Base-by-base conservation (phyloP, 345 rosid species). In the Gossypium sturtianum region DNA sequence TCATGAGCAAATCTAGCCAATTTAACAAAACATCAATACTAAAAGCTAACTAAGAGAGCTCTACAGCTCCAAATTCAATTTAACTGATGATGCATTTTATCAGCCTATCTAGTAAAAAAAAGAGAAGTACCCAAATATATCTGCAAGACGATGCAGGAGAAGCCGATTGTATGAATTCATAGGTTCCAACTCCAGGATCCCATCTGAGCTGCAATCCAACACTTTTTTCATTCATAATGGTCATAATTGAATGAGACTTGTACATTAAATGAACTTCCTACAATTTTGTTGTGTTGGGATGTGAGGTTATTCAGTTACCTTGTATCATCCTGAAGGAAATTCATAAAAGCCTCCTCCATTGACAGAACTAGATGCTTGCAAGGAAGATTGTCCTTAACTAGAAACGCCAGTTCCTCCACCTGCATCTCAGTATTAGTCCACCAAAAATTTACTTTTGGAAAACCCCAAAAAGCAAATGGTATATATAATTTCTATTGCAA, bases 361-460 rank as follows among this genome's bases (percentile, higher is more conserved):
- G 93, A 85, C 23, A 89, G 85, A 27, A 90, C 84, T 3, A 90
- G 89, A 80, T 86, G 90, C 71, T 88, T 90, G 76, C 84, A 84
- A 58, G 82, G 86, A 71, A 90, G 81, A 71, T 86, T 90, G 78
- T 90, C 94, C 81, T 77, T 88, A 17, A 90, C 86, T 22, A 90
- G 86, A 53, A 38, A 84, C 22, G 92, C 94, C 86, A 90, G 76
- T 80, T 90, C 94, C 84, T 85, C 89, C 34, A 90, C 89, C 90
- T 89, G 76, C 67, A 70, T 54, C 15, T 52, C 19, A 38, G 12
- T 63, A 44, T 23, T 22, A 62, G 52, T 38, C 64, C 38, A 71
- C 25, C 16, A 51, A 34, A 10, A n/a, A n/a, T 19, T 20, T n/a
- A 48, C 11, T 25, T 12, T 12, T 3, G 49, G 47, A 52, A 56